Base-by-base conservation (phyloP, 2,329 filamentous ascomycete species). In the Arthrobotrys pseudoclavata region DNA sequence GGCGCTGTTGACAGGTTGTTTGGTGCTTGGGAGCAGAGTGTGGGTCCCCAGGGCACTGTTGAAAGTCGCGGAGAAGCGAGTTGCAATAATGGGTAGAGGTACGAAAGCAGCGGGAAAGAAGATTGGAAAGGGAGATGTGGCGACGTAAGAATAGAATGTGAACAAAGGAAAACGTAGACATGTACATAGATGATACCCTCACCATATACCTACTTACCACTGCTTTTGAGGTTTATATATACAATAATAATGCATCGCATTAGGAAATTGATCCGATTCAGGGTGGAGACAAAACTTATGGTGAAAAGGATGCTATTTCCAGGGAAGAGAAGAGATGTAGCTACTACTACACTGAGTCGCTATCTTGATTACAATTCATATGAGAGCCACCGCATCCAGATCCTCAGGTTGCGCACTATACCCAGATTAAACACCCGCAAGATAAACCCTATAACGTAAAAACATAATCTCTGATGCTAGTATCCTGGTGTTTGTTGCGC, bases 1-100 rank as follows among this genome's bases (percentile, higher is more conserved):
- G 80, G 93, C 92, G 1, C 86, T 99, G 20, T 85, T 99, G 77
- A 96, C 93, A 0, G 93, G 93, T 52, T 91, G 91, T 0, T 86
- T 97, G 22, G 87, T 97, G 0, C 86, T 97, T 42, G 92, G 92
- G 10, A 93, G 91, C 81, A 88, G 93, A 47, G 84, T 96, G 69
- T 92, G 91, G 79, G 87, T 94, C 66, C 92, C 93, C 0, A 89
- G 87, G 80, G 86, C 89, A 31, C 89, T 89, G 0, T 84, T 91
- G 61, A 87, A 86, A 67, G 82, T 92, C 76, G 84, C 94, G 29
- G 80, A 79, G 48, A 76, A 67, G 42, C 71, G 67, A 55, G 80
- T 52, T 40, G 74, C 60, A 2, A 26, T 68, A 48, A 70, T 50
- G 55, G 62, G 48, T 15, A 40, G 34, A 7, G 26, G 42, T 13